Percentiles rank a stretch among this genome's conserved stretches.
phyloP scores from a whole-genome alignment of 208 protist species.

The Spongospora subterranea region DNA sequence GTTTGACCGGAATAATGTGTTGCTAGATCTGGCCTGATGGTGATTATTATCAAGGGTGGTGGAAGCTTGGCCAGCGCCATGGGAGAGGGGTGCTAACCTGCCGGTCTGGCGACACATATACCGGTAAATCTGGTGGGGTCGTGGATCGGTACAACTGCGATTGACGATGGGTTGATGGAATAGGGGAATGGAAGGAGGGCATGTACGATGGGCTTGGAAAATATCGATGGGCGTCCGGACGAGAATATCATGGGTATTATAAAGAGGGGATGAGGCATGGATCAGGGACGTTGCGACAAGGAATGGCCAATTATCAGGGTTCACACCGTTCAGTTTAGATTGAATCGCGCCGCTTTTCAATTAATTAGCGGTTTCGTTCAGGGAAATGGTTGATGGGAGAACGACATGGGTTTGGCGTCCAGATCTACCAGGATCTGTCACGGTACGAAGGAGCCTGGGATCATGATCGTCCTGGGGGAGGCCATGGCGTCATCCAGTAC shows the following conservation, averaged over 20 bases:
- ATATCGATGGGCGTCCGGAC: background rate
- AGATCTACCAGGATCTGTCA: background rate
- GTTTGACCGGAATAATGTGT: background rate
- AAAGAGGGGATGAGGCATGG: background rate
- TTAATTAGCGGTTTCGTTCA: too few relatives aligned
- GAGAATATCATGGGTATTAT: background rate
- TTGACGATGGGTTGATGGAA: background rate
- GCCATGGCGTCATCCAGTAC: background rate
- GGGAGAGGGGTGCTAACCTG: background rate
- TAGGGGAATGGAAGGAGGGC: conserved; percentile 41
- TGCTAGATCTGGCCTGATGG: conserved; percentile 27
- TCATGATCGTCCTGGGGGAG: background rate
- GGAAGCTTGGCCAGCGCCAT: conserved; percentile 17
- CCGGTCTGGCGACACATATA: background rate
- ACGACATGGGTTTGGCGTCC: background rate
- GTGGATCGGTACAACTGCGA: background rate
- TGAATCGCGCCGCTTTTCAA: too few relatives aligned
- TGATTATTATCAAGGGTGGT: conserved; percentile 43
- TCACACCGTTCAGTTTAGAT: too few relatives aligned
- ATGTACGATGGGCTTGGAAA: background rate
- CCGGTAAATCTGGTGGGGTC: background rate
- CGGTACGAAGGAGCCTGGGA: background rate
- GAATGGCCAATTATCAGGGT: background rate
- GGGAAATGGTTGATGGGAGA: background rate
- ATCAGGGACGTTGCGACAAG: background rate